These are phyloP conservation scores for Colletotrichum eremochloae DNA, from an alignment of 2,329 filamentous ascomycete genomes.

Conservation along the genomic window DNA sequence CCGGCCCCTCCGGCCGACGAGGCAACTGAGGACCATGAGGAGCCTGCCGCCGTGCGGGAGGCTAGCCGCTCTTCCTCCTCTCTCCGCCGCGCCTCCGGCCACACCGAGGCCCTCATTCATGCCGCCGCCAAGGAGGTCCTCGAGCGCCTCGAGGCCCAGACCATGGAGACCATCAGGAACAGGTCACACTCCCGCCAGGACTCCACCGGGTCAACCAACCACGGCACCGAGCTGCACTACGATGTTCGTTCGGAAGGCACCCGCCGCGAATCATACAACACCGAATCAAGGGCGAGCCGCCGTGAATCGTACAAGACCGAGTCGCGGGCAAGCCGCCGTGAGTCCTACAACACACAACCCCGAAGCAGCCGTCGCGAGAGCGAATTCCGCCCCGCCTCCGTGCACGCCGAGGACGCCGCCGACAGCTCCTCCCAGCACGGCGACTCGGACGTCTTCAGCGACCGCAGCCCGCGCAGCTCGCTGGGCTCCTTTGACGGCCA, in stretches of 20 bases:
- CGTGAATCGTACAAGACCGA: constrained; percentile 13
- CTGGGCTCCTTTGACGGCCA: constrained; percentile 61
- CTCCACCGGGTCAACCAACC: constrained; percentile 46
- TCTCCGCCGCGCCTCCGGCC: constrained; percentile 56
- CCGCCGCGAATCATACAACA: constrained; percentile 27
- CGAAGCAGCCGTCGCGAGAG: constrained; percentile 21
- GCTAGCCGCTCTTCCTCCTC: constrained; percentile 44
- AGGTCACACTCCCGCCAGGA: constrained; percentile 28
- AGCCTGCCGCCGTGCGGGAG: not conserved
- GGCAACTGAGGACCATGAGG: not conserved
- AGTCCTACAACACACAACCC: constrained; percentile 26
- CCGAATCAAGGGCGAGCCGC: constrained; percentile 30
- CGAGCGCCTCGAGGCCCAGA: constrained; percentile 58
- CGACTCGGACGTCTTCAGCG: constrained; percentile 72
- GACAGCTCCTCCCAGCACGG: constrained; percentile 66
- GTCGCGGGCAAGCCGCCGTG: constrained; percentile 28
- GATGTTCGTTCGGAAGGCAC: constrained; percentile 45
- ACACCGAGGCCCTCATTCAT: constrained; percentile 67
- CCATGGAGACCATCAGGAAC: constrained; percentile 46
- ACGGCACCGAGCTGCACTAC: constrained; percentile 48
- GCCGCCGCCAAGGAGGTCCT: constrained; percentile 66
- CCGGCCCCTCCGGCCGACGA: constrained; percentile 7
- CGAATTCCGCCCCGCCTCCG: constrained; percentile 1
- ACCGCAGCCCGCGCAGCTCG: constrained; percentile 69
- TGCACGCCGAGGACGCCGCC: constrained; percentile 47